Evolutionary conservation across 1,139 yeast genomes (phyloP), one percentile per base, ranked within the genome.

Genomic region (Pichia sp.): DNA sequence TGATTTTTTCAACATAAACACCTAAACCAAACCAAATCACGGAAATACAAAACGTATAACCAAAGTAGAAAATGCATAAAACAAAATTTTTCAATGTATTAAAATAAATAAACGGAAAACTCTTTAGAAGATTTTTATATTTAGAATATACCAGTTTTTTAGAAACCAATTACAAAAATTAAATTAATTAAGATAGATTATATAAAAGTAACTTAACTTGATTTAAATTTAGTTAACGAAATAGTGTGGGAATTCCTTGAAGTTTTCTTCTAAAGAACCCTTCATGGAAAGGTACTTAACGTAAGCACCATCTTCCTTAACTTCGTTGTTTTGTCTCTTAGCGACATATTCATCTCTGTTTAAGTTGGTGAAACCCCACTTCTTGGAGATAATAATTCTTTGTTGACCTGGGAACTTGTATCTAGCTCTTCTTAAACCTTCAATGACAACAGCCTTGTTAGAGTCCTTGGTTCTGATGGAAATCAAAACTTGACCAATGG

Each of bases 401-500:
- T 92, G 98, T 81, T 92, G 98, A 79, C 98, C 98, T 73, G 98
- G 98, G 97, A 92, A 92, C 90, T 92, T 92, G 86, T 92, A 92
- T 81, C 97, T 90, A 60, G 97, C 95, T 83, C 98, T 90, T 82
- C 98, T 90, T 74, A 92, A 86, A 79, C 94, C 98, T 81, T 92
- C 98, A 66, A 92, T 79, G 62, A 88, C 97, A 70, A 86, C 95
- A 52, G 79, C 97, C 81, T 88, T 87, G 95, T 88, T 88, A 67
- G 82, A 75, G 76, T 92, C 98, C 81, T 83, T 92, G 75, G 97
- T 86, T 81, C 98, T 90, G 72, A 88, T 90, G 62, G 98, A 92
- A 78, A 92, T 82, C 72, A 92, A 83, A 72, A 92, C 83, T 80
- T 92, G 98, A 69, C 98, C 98, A 74, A 92, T 92, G 77, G 78